Percentiles rank a stretch among this genome's conserved stretches.
Conservation (phyloP, 345 rosid species). For the Populus tremula region DNA sequence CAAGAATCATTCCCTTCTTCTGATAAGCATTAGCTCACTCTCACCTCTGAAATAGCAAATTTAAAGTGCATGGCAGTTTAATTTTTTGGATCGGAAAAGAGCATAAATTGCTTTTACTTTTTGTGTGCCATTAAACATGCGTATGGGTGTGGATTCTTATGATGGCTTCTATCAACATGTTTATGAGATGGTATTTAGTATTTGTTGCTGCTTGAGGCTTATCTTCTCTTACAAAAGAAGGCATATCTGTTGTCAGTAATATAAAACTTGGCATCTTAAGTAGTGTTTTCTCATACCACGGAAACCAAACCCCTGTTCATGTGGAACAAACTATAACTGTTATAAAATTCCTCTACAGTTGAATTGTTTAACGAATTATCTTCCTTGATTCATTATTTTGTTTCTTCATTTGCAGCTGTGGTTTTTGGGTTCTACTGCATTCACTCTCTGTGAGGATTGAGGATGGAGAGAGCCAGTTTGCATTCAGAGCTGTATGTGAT, state of each 20-base stretch:
- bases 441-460: conserved; percentile 86
- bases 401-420: conserved; percentile 63
- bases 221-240: too few relatives aligned
- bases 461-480: conserved; percentile 83
- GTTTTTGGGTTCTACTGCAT: conserved; percentile 93
- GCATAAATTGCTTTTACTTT: too few relatives aligned
- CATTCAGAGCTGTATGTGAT: conserved; percentile 73
- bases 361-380: not conserved
- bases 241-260: too few relatives aligned
- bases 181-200: too few relatives aligned
- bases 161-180: too few relatives aligned
- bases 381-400: not conserved
- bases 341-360: not conserved
- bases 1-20: not conserved
- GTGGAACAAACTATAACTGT: too few relatives aligned
- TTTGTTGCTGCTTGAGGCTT: not conserved
- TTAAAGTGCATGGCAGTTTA: too few relatives aligned
- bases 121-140: too few relatives aligned
- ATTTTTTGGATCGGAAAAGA: too few relatives aligned
- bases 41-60: too few relatives aligned
- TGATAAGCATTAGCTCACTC: not conserved
- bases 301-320: not conserved
- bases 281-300: not conserved
- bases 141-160: not conserved
- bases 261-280: conserved; percentile 1